A percentile compares a stretch with the other conserved stretches of the same genome.
phyloP scores from a whole-genome alignment of 805 yeast genomes.

The Candida multigemmis region DNA sequence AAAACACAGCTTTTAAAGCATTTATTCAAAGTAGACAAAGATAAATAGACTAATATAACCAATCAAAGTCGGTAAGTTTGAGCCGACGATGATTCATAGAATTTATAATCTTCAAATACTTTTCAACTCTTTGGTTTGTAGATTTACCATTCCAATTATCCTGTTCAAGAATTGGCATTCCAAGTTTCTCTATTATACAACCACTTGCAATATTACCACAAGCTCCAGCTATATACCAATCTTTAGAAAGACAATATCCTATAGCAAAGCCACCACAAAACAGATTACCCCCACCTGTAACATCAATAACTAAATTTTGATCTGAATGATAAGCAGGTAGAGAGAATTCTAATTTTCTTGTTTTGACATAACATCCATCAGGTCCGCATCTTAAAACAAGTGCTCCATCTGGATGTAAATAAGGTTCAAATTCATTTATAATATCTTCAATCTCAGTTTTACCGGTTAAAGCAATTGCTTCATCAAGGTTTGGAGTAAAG shows the following conservation, averaged over 20 bases:
- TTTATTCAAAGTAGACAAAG: constrained; percentile 17
- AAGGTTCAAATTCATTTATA: constrained; percentile 30
- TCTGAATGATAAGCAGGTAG: constrained; percentile 67
- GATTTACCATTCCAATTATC: constrained; percentile 55
- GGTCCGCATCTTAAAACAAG: constrained; percentile 71
- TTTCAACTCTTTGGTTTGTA: constrained; percentile 34
- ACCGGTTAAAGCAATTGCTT: constrained; percentile 61
- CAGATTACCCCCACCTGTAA: constrained; percentile 38
- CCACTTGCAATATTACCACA: constrained; percentile 78
- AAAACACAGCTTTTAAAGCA: constrained; percentile 29
- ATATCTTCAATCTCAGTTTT: constrained; percentile 30
- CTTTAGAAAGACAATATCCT: constrained; percentile 42
- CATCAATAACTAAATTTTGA: constrained; percentile 26
- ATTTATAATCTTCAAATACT: constrained; percentile 18
- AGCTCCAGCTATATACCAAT: constrained; percentile 47
- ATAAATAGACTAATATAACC: constrained; percentile 1
- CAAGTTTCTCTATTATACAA: constrained; percentile 70
- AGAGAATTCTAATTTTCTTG: constrained; percentile 25
- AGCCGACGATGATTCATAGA: too few species aligned
- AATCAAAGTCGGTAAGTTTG: neutral
- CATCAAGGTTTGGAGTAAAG: constrained; percentile 79
- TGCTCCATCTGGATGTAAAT: constrained; percentile 35
- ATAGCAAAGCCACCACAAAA: constrained; percentile 39
- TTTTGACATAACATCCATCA: constrained; percentile 50
- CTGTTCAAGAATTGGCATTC: constrained; percentile 43